These are phyloP conservation scores for Hymenotorrendiella dingleyae DNA, from an alignment of 2,329 filamentous ascomycete genomes.

Conservation along the genomic window DNA sequence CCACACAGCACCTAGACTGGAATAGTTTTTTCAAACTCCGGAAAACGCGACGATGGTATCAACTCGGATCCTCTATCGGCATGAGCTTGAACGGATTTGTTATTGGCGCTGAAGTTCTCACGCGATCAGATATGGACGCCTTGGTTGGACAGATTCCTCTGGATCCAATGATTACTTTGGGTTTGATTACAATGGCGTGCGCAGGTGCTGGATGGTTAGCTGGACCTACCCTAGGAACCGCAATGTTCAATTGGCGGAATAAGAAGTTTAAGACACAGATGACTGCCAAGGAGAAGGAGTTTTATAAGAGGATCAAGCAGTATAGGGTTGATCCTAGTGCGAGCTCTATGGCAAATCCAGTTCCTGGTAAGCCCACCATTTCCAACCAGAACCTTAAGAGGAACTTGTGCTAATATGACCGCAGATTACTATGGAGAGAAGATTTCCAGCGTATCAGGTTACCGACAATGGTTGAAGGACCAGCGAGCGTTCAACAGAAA, in stretches of 20 bases:
- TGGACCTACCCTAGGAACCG: slow-evolving; percentile 76
- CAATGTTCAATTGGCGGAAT: slow-evolving; percentile 72
- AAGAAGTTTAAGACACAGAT: slow-evolving; percentile 66
- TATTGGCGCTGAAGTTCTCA: slow-evolving; percentile 59
- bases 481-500: slow-evolving; percentile 96
- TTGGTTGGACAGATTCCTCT: slow-evolving; percentile 68
- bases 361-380: slow-evolving; percentile 36
- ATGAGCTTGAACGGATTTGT: slow-evolving; percentile 58
- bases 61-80: slow-evolving; percentile 68
- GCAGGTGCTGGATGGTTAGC: slow-evolving; percentile 81
- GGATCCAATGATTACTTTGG: slow-evolving; percentile 82
- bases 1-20: slow-evolving; percentile 57
- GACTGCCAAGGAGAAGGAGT: slow-evolving; percentile 84
- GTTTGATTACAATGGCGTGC: slow-evolving; percentile 70
- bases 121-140: slow-evolving; percentile 66
- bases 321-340: slow-evolving; percentile 86
- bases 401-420: slow-evolving; percentile 49
- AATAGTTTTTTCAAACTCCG: slow-evolving; percentile 89
- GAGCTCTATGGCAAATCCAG: slow-evolving; percentile 83
- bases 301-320: slow-evolving; percentile 86
- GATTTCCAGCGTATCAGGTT: slow-evolving; percentile 86
- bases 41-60: slow-evolving; percentile 76
- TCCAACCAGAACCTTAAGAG: neutral
- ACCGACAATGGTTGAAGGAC: slow-evolving; percentile 94
- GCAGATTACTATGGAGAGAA: slow-evolving; percentile 95